These are phyloP conservation scores for Mortierella sp. DNA, from an alignment of 371 early-diverging fungal species.

Conservation along the genomic window DNA sequence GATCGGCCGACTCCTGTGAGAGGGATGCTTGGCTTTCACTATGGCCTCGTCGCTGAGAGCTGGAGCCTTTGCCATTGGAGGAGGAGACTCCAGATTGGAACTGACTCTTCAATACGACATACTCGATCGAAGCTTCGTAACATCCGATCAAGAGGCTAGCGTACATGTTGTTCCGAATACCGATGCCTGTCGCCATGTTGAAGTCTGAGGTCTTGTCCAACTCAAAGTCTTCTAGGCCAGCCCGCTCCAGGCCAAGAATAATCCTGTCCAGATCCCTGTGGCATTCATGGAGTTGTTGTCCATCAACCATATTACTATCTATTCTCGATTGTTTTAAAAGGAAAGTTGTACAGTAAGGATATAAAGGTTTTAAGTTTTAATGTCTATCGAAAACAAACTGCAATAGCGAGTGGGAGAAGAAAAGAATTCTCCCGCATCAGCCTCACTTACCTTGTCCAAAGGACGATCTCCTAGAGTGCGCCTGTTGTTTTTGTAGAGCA, in stretches of 20 bases:
- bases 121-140: conserved; percentile 58
- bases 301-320: conserved; percentile 32
- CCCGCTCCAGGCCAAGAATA: conserved; percentile 31
- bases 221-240: conserved; percentile 64
- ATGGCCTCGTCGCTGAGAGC: conserved; percentile 2
- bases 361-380: too few relatives aligned
- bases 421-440: conserved; percentile 10
- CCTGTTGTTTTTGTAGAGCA: conserved; percentile 26
- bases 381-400: too few relatives aligned
- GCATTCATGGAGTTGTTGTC: conserved; percentile 18
- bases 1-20: conserved; percentile 24
- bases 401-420: too few relatives aligned
- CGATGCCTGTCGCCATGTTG: conserved; percentile 60
- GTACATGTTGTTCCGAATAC: conserved; percentile 61
- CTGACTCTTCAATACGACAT: conserved; percentile 24
- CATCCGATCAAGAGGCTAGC: conserved; percentile 58
- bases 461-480: conserved; percentile 11
- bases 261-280: conserved; percentile 28
- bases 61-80: conserved; percentile 24
- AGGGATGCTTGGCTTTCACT: background rate
- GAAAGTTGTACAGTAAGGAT: too few relatives aligned
- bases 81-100: background rate
- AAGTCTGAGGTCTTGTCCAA: conserved; percentile 66
- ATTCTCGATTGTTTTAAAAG: too few relatives aligned
- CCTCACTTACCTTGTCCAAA: conserved; percentile 17